These are phyloP conservation scores for Debaryomyces prosopidis DNA, from an alignment of 805 yeast genomes.

Conservation along the genomic window DNA sequence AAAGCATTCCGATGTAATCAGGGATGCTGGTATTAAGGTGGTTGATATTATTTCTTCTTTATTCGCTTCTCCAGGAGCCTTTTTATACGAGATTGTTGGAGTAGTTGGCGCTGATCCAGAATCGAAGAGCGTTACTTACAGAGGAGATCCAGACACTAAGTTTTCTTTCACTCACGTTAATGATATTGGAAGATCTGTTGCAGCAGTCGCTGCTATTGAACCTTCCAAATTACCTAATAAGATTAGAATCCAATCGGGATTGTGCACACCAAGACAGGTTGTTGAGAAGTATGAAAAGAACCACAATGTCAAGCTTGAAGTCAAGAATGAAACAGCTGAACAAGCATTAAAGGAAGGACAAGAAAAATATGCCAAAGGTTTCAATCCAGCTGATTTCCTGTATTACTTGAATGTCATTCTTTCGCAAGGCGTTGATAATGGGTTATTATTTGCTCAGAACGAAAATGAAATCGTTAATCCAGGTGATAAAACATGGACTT, in stretches of 20 bases:
- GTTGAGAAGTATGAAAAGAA: conserved; percentile 39
- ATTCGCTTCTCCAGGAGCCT: conserved; percentile 37
- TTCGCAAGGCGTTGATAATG: conserved; percentile 43
- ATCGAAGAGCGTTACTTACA: conserved; percentile 30
- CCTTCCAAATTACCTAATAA: conserved; percentile 43
- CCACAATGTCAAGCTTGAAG: conserved; percentile 34
- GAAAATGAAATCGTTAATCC: conserved; percentile 40
- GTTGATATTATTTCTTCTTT: conserved; percentile 43
- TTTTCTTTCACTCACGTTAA: conserved; percentile 34
- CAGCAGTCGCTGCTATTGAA: conserved; percentile 39
- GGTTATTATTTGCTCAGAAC: conserved; percentile 22
- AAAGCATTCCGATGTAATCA: conserved; percentile 36
- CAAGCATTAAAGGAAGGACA: conserved; percentile 31
- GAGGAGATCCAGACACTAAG: conserved; percentile 40
- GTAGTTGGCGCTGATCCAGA: conserved; percentile 39
- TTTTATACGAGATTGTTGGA: conserved; percentile 32
- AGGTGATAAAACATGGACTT: conserved; percentile 36
- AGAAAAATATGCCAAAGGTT: conserved; percentile 26
- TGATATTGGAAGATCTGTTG: conserved; percentile 48
- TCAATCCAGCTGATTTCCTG: conserved; percentile 31
- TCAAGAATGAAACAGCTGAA: conserved; percentile 27
- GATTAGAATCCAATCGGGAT: conserved; percentile 44
- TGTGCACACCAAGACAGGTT: conserved; percentile 38
- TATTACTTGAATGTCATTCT: conserved; percentile 34
- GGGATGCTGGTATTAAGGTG: conserved; percentile 47